Evolutionary conservation across 768 basidiomycete species (phyloP), one percentile per base, ranked within the genome.

Genomic region (Collybia mongolica): DNA sequence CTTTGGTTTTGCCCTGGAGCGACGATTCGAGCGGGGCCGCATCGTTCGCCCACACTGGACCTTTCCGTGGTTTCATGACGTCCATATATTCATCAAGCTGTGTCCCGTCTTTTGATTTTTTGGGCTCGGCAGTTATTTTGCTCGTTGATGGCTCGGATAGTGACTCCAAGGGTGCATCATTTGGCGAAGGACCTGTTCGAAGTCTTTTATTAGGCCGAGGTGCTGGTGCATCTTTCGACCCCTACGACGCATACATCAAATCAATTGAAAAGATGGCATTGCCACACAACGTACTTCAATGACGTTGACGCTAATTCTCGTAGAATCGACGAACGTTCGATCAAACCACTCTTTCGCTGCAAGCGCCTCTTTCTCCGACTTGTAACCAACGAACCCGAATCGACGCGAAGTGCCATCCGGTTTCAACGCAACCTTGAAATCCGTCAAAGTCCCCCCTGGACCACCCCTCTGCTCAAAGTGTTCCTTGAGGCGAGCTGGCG

Each of bases 381-480:
- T 93, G 75, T 84, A 98, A 0, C 97, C 97, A 7, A 96, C 76
- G 61, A 98, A 99, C 0, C 90, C 97, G 64, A 99, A 95, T 28
- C 90, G 77, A 6, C 97, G 76, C 0, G 88, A 86, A 0, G 84
- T 86, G 1, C 93, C 93, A 62, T 92, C 85, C 0, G 68, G 71
- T 65, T 90, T 89, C 22, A 75, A 75, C 3, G 92, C 82, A 44
- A 98, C 77, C 64, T 90, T 90, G 44, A 86, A 75, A 70, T 98
- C 97, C 3, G 97, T 99, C 40, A 97, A 76, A 1, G 77, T 81
- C 3, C 85, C 88, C 0, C 72, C 69, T 1, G 86, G 88, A 17
- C 79, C 77, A 20, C 72, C 76, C 28, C 73, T 74, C 52, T 81
- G 77, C 49, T 82, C 75, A 56, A 93, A 90, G 64, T 91, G 85